These are phyloP conservation scores for Aspergillus felis DNA, from an alignment of 2,329 filamentous ascomycete genomes.

Conservation along the genomic window DNA sequence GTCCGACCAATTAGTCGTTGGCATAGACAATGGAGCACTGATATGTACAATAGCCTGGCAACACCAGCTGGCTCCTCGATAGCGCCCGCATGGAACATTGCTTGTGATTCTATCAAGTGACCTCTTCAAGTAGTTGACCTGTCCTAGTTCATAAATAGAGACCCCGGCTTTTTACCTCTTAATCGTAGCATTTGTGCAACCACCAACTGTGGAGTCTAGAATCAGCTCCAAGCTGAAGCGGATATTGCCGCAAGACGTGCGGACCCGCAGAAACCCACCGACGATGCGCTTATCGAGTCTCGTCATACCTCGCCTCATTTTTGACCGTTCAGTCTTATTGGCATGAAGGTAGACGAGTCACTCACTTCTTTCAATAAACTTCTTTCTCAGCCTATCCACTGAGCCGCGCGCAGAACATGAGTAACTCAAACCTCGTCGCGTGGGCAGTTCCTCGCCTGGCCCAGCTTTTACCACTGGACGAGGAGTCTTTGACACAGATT, in stretches of 20 bases:
- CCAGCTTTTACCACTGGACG: conserved; percentile 76
- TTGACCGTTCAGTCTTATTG: neutral
- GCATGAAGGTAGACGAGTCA: neutral
- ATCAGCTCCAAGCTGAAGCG: neutral
- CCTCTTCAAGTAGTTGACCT: conserved; percentile 10
- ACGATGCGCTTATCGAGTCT: neutral
- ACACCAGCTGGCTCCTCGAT: conserved; percentile 1
- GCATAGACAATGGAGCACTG: conserved; percentile 17
- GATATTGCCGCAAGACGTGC: neutral
- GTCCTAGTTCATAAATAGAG: neutral
- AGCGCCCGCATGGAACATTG: neutral
- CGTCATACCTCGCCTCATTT: neutral
- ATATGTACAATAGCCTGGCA: conserved; percentile 19
- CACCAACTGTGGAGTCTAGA: neutral
- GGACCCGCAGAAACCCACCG: neutral
- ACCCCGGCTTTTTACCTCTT: neutral
- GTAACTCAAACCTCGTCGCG: conserved; percentile 31
- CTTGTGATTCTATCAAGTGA: conserved; percentile 15
- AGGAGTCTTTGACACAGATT: conserved; percentile 78
- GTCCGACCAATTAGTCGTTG: conserved; percentile 9
- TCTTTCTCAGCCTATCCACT: neutral
- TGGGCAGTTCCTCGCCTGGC: conserved; percentile 70
- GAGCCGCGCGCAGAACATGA: conserved; percentile 19
- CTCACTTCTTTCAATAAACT: neutral
- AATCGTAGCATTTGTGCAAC: neutral